Evolutionary conservation across 441 rosid genomes (phyloP).

Genomic region (Rhodomyrtus psidioides): DNA sequence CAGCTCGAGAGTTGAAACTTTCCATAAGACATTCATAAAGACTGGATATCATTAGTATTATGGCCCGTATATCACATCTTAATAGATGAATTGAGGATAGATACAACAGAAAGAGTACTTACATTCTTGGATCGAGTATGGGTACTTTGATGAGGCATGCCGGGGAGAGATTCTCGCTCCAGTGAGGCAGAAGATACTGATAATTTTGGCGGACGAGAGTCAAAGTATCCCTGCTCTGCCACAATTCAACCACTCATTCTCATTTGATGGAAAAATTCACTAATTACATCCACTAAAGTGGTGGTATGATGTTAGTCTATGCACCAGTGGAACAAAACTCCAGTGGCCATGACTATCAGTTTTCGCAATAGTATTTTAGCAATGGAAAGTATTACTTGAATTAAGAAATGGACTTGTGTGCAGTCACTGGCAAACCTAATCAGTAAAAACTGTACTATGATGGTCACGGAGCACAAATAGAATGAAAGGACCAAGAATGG

Average conservation of each 20-base stretch:
- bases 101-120: background rate
- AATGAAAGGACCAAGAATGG: background rate
- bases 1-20: background rate
- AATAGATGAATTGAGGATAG: background rate
- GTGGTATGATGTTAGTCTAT: background rate
- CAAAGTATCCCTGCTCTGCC: background rate
- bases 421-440: background rate
- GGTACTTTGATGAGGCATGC: background rate
- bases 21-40: background rate
- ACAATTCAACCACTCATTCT: background rate
- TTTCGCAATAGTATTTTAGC: background rate
- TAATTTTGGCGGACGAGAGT: background rate
- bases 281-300: background rate
- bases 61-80: background rate
- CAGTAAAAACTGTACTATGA: background rate
- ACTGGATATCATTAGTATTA: background rate
- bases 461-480: background rate
- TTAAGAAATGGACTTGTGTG: background rate
- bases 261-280: background rate
- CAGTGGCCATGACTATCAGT: background rate
- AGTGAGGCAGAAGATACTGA: background rate
- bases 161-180: background rate
- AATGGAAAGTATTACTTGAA: background rate
- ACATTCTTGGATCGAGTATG: background rate
- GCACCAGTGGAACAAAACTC: background rate